These are phyloP conservation scores for Omphalotus olearius DNA, from an alignment of 1,284 basidiomycete species.

Conservation along the genomic window DNA sequence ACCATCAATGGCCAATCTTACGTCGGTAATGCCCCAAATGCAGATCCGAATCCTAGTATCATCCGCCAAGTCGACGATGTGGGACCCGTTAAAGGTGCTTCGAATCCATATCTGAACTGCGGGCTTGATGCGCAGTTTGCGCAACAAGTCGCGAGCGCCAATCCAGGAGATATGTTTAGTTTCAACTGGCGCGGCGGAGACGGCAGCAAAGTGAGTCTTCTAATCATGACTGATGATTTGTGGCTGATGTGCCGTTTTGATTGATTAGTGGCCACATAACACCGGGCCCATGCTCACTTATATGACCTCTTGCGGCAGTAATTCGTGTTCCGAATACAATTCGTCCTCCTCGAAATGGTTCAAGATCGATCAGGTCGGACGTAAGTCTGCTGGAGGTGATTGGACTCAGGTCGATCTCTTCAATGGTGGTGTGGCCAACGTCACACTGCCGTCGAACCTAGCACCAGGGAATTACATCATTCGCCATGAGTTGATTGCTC, in stretches of 20 bases:
- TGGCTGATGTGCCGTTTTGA: too few species aligned
- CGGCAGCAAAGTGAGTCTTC: constrained; percentile 34
- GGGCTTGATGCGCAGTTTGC: constrained; percentile 54
- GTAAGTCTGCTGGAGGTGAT: background rate
- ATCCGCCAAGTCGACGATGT: constrained; percentile 54
- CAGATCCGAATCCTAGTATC: constrained; percentile 39
- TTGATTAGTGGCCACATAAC: constrained; percentile 40
- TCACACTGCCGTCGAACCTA: constrained; percentile 42
- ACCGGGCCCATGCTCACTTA: constrained; percentile 57
- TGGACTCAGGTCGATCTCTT: constrained; percentile 22
- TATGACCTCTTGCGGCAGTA: constrained; percentile 45
- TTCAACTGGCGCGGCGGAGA: constrained; percentile 59
- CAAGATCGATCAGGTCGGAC: constrained; percentile 33
- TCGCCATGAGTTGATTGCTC: constrained; percentile 52
- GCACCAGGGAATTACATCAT: constrained; percentile 48
- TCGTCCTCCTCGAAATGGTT: constrained; percentile 49
- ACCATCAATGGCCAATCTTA: constrained; percentile 54
- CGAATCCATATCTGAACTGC: constrained; percentile 58
- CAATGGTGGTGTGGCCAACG: constrained; percentile 23
- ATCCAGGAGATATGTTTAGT: constrained; percentile 56
- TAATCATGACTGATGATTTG: too few species aligned
- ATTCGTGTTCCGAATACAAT: constrained; percentile 47
- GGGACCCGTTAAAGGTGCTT: constrained; percentile 59
- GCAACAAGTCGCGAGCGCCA: constrained; percentile 49
- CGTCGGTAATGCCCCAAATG: constrained; percentile 49